Conservation (phyloP, 495 filamentous ascomycete species). For the Podospora tetraspora region DNA sequence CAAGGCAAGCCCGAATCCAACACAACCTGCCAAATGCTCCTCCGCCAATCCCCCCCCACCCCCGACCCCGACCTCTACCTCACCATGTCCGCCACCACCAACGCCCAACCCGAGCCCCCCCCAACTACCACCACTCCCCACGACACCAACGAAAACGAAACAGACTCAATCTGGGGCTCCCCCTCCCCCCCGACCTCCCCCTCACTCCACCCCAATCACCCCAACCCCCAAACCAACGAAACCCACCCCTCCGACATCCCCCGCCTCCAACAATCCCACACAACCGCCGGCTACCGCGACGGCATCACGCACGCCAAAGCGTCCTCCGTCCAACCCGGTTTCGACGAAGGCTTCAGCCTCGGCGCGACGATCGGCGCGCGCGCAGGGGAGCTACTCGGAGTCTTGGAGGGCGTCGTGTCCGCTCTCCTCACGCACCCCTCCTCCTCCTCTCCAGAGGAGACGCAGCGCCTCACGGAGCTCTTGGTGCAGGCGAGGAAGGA, state of each 20-base stretch:
- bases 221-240: neutral
- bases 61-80: neutral
- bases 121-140: neutral
- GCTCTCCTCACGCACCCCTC: slow-evolving; percentile 18
- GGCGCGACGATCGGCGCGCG: slow-evolving; percentile 72
- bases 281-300: slow-evolving; percentile 85
- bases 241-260: slow-evolving; percentile 63
- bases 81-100: neutral
- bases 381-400: slow-evolving; percentile 64
- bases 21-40: neutral
- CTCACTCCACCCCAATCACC: neutral
- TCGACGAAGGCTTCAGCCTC: slow-evolving; percentile 79
- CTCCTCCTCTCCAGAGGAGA: neutral
- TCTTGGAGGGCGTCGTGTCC: slow-evolving; percentile 59
- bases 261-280: slow-evolving; percentile 67
- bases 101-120: neutral
- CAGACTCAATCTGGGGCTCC: neutral
- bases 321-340: slow-evolving; percentile 68
- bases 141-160: neutral
- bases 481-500: slow-evolving; percentile 53
- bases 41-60: neutral
- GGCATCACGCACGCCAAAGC: slow-evolving; percentile 71
- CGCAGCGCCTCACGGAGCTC: slow-evolving; percentile 32
- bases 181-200: neutral
- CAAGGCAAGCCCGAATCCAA: neutral